Percentiles rank a stretch among this genome's conserved stretches.
phyloP scores from a whole-genome alignment of 805 yeast genomes.

The Teunomyces cretensis region DNA sequence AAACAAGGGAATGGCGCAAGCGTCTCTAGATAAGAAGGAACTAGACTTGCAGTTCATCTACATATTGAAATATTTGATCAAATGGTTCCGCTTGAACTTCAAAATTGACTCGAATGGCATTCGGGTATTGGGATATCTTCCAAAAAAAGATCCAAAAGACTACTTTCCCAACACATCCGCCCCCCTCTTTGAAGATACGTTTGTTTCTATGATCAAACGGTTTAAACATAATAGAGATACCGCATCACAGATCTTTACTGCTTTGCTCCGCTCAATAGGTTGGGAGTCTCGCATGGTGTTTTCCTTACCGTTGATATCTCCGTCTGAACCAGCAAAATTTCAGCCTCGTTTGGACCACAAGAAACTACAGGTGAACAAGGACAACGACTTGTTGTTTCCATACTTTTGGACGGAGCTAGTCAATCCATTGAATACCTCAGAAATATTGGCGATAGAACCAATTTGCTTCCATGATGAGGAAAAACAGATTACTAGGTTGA shows the following conservation, averaged over 20 bases:
- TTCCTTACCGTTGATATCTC: constrained; percentile 24
- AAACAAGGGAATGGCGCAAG: constrained; percentile 7
- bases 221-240: constrained; percentile 33
- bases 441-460: constrained; percentile 27
- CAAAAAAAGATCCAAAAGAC: constrained; percentile 7
- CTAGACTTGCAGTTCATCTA: constrained; percentile 22
- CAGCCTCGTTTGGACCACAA: constrained; percentile 26
- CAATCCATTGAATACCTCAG: constrained; percentile 26
- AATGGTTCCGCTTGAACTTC: constrained; percentile 35
- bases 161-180: constrained; percentile 23
- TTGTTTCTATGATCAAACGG: constrained; percentile 12
- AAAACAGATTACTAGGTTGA: constrained; percentile 20
- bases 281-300: constrained; percentile 30
- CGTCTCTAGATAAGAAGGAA: neutral
- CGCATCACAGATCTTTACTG: constrained; percentile 34
- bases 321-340: constrained; percentile 8
- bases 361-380: constrained; percentile 22
- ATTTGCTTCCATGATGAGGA: constrained; percentile 30
- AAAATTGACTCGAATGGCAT: constrained; percentile 29
- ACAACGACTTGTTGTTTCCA: constrained; percentile 33
- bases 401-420: constrained; percentile 38
- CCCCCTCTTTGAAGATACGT: constrained; percentile 9
- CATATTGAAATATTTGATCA: constrained; percentile 29
- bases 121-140: constrained; percentile 28
- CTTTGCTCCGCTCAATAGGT: constrained; percentile 26